Evolutionary conservation across 2,329 filamentous ascomycete species (phyloP).

Genomic region (Cladosporium austrohemisphaericum): DNA sequence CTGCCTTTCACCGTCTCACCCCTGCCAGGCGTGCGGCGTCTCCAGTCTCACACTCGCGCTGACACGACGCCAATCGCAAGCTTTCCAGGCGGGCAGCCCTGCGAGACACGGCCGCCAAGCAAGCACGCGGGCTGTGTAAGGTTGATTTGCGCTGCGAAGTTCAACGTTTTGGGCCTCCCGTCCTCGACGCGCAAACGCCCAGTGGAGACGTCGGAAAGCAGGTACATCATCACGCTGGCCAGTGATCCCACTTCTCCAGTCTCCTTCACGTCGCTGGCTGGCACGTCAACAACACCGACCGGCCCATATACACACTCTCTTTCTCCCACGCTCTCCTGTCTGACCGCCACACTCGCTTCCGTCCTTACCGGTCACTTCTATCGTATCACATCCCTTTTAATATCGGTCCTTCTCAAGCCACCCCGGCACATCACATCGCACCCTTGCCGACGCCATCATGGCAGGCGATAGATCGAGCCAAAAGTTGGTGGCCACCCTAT

Average conservation of each 20-base stretch:
- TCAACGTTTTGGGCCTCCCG: slow-evolving; percentile 1
- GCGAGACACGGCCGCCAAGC: not conserved
- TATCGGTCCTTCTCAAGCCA: not conserved
- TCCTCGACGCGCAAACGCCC: slow-evolving; percentile 3
- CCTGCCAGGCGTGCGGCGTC: not conserved
- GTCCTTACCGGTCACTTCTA: not conserved
- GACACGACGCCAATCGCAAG: not conserved
- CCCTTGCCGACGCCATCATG: not conserved
- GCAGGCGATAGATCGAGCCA: not conserved
- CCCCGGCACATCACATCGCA: not conserved
- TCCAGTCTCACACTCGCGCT: not conserved
- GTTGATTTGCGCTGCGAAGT: not conserved
- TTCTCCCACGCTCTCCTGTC: no score
- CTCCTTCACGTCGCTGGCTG: not conserved
- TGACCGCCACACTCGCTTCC: not conserved
- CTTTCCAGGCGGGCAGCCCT: not conserved
- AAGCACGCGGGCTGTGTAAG: slow-evolving; percentile 1
- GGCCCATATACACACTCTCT: no score
- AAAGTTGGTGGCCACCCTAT: not conserved
- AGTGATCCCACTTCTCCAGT: not conserved
- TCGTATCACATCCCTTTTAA: not conserved
- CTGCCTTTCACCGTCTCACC: slow-evolving; percentile 3
- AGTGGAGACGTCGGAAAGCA: not conserved
- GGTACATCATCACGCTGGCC: not conserved
- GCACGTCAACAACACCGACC: not conserved